phyloP scores from a whole-genome alignment of 345 rosid species.

The Zanthoxylum bungeanum region DNA sequence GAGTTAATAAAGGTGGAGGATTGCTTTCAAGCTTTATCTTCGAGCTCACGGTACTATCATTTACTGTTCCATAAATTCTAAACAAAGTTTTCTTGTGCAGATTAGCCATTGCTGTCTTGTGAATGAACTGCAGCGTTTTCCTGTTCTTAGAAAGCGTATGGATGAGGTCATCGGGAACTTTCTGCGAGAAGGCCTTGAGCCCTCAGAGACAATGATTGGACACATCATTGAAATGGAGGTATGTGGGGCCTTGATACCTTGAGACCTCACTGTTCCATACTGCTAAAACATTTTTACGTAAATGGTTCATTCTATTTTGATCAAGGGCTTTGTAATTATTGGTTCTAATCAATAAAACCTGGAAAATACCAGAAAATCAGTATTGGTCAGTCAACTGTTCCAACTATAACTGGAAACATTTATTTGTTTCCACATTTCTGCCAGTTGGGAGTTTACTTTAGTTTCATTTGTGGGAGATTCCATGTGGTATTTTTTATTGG shows the following conservation, averaged over 20 bases:
- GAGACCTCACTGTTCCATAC: not conserved
- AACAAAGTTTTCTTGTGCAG: conserved; percentile 35
- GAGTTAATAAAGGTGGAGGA: conserved; percentile 73
- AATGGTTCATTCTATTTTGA: not conserved
- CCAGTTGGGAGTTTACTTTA: not conserved
- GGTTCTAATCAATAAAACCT: not conserved
- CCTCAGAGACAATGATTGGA: conserved; percentile 88
- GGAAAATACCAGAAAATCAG: not conserved
- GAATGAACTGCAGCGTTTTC: conserved; percentile 78
- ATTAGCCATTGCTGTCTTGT: conserved; percentile 83
- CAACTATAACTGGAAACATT: not conserved
- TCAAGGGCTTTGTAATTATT: not conserved
- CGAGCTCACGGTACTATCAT: not conserved
- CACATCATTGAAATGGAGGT: conserved; percentile 97
- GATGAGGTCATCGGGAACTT: conserved; percentile 91
- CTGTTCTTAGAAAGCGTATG: conserved; percentile 83
- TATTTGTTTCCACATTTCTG: not conserved
- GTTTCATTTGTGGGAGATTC: not conserved
- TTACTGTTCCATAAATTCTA: not conserved
- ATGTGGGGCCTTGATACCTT: conserved; percentile 1
- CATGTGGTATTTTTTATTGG: not conserved
- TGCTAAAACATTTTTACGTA: not conserved
- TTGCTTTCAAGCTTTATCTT: not conserved
- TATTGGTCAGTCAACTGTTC: not conserved
- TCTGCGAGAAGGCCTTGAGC: conserved; percentile 87